Conservation (phyloP, 192 early-diverging fungal genomes). For the Geranomyces michiganensis region DNA sequence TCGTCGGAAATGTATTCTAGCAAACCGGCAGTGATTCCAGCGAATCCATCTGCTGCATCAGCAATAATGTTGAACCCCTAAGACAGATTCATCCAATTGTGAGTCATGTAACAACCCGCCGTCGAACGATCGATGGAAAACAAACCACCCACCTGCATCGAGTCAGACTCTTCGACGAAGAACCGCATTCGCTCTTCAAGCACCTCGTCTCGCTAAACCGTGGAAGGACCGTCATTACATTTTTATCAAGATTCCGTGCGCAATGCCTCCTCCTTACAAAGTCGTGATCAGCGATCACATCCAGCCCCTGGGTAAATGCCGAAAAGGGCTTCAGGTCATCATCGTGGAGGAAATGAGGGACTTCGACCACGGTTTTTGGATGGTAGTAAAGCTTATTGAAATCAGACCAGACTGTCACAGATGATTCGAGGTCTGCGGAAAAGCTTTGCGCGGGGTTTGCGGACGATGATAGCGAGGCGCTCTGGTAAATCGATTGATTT, state of each 20-base stretch:
- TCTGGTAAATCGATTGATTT: not conserved
- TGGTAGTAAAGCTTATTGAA: constrained; percentile 77
- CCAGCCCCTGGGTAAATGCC: constrained; percentile 58
- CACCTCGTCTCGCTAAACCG: constrained; percentile 42
- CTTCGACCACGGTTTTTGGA: constrained; percentile 58
- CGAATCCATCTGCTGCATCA: constrained; percentile 48
- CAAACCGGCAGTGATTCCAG: constrained; percentile 39
- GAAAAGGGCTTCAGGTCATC: constrained; percentile 59
- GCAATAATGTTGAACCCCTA: constrained; percentile 52
- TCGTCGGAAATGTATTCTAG: constrained; percentile 45
- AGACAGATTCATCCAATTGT: no score
- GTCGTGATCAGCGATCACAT: constrained; percentile 41
- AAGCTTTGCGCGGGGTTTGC: constrained; percentile 15
- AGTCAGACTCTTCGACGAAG: constrained; percentile 53
- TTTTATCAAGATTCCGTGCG: not conserved
- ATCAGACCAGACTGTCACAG: constrained; percentile 77
- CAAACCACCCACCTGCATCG: constrained; percentile 29
- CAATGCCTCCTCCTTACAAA: constrained; percentile 4
- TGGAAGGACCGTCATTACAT: not conserved
- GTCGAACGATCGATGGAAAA: no score
- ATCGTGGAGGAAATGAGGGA: constrained; percentile 58
- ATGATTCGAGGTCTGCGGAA: constrained; percentile 54
- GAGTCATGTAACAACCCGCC: no score
- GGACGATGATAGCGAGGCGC: not conserved
- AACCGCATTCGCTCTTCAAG: constrained; percentile 48